phyloP scores from a whole-genome alignment of 2,329 filamentous ascomycete genomes.

The Monilinia fructicola region DNA sequence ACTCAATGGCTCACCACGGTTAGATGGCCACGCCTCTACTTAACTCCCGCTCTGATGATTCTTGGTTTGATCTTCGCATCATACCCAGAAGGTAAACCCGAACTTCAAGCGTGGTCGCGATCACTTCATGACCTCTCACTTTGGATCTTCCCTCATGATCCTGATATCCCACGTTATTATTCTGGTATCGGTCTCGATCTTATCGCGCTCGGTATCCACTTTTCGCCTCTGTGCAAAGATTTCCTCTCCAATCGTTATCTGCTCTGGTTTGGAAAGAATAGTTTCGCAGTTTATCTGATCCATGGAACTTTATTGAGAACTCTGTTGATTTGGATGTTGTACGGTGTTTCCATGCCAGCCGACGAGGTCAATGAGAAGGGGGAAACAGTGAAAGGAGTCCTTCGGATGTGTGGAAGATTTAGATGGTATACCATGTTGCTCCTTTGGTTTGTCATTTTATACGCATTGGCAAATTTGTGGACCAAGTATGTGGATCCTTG shows the following conservation, averaged over 20 bases:
- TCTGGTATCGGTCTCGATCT: slow-evolving; percentile 51
- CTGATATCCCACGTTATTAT: slow-evolving; percentile 52
- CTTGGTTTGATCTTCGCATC: slow-evolving; percentile 58
- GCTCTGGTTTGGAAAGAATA: slow-evolving; percentile 62
- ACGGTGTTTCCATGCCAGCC: slow-evolving; percentile 45
- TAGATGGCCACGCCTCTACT: slow-evolving; percentile 46
- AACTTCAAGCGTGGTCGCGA: slow-evolving; percentile 56
- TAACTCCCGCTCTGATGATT: slow-evolving; percentile 52
- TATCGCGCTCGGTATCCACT: slow-evolving; percentile 52
- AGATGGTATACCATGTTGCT: slow-evolving; percentile 45
- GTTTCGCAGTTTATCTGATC: slow-evolving; percentile 63
- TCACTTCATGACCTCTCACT: slow-evolving; percentile 45
- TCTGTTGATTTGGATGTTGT: slow-evolving; percentile 60
- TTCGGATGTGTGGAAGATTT: slow-evolving; percentile 42
- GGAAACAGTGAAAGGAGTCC: slow-evolving; percentile 41
- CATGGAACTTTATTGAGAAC: slow-evolving; percentile 62
- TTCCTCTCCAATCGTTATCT: slow-evolving; percentile 55
- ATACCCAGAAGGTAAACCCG: slow-evolving; percentile 56
- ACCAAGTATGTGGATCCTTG: slow-evolving; percentile 54
- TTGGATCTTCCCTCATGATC: slow-evolving; percentile 48
- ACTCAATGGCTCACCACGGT: slow-evolving; percentile 48
- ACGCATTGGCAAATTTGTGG: slow-evolving; percentile 51
- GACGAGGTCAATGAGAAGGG: slow-evolving; percentile 39
- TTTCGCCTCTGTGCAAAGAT: slow-evolving; percentile 52
- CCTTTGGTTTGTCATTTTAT: slow-evolving; percentile 50